Base-by-base conservation (phyloP, 352 stramenopile genomes). In the Peronosclerospora sorghi region DNA sequence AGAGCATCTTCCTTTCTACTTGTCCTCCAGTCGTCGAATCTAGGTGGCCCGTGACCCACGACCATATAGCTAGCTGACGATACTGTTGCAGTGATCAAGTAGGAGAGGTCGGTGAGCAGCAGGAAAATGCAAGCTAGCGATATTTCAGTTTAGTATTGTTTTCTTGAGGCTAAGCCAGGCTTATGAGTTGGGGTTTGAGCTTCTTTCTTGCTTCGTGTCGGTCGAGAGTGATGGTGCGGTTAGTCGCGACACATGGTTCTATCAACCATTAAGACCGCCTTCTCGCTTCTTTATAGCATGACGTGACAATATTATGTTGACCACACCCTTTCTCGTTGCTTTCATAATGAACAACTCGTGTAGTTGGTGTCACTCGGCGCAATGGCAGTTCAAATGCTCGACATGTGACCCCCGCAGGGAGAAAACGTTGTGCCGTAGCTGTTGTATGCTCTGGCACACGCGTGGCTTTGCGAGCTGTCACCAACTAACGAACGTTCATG, bases 391-490 rank as follows among this genome's bases (percentile, higher is more conserved):
- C 45, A 43, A 39, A 39, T 77, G 66, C 47, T 50, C 48, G 13
- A 50, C 45, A 35, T 77, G 66, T 45, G 53, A 73, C 56, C 62
- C 62, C 17, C 59, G 59, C 27, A 32, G 12, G 32, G 48, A 41
- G 17, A 65, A 69, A 48, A 49, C 32, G 27, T 23, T 73, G 7
- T 73, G 62, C 41, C 15, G 17, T 1, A 50, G 27, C 32, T 50
- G 42, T 45, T 72, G 59, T 28, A 54, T 40, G 13, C 39, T 51
- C 8, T 77, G 66, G 66, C 66, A 77, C 47, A 58, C 56, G 24
- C 59, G 66, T 12, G 66, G 66, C 12, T 53, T 52, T 35, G 54
- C 48, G 10, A 37, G 62, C 26, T 52, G 46, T 37, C 66, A 77
- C 36, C 41, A 45, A 29, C 37, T 74, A 30, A 55, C 48, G 23